Evolutionary conservation across 2,329 filamentous ascomycete genomes (phyloP).

Genomic region (Xylaria sp.): DNA sequence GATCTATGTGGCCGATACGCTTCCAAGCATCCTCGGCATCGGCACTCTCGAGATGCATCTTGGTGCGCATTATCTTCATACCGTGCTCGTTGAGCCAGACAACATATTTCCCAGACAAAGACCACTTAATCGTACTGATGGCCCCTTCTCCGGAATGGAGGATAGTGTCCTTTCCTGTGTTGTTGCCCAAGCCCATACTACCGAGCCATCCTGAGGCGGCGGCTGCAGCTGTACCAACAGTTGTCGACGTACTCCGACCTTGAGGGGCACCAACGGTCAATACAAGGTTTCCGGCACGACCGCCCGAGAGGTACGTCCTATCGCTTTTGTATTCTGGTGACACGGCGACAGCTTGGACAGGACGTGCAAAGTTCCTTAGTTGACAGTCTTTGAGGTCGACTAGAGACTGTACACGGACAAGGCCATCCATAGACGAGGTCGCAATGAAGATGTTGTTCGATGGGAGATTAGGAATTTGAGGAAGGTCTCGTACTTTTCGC

Average conservation of each 20-base stretch:
- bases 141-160: slow-evolving; percentile 92
- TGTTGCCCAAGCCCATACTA: slow-evolving; percentile 81
- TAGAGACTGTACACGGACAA: slow-evolving; percentile 90
- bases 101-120: slow-evolving; percentile 88
- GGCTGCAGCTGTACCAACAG: slow-evolving; percentile 82
- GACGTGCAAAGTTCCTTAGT: slow-evolving; percentile 90
- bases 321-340: slow-evolving; percentile 95
- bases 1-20: slow-evolving; percentile 89
- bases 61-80: slow-evolving; percentile 96
- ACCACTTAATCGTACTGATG: slow-evolving; percentile 95
- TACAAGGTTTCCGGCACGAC: slow-evolving; percentile 86
- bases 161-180: slow-evolving; percentile 84
- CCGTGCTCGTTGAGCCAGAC: slow-evolving; percentile 97
- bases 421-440: slow-evolving; percentile 93
- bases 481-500: slow-evolving; percentile 54
- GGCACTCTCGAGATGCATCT: slow-evolving; percentile 79
- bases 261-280: slow-evolving; percentile 83
- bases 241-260: slow-evolving; percentile 88
- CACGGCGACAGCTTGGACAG: slow-evolving; percentile 90
- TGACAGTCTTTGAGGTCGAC: slow-evolving; percentile 90
- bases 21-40: slow-evolving; percentile 92
- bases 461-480: slow-evolving; percentile 75
- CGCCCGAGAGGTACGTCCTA: slow-evolving; percentile 88
- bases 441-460: slow-evolving; percentile 94
- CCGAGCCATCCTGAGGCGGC: slow-evolving; percentile 92